Evolutionary conservation across 805 yeast genomes (phyloP).

Genomic region (Saccharomycopsis amapae): DNA sequence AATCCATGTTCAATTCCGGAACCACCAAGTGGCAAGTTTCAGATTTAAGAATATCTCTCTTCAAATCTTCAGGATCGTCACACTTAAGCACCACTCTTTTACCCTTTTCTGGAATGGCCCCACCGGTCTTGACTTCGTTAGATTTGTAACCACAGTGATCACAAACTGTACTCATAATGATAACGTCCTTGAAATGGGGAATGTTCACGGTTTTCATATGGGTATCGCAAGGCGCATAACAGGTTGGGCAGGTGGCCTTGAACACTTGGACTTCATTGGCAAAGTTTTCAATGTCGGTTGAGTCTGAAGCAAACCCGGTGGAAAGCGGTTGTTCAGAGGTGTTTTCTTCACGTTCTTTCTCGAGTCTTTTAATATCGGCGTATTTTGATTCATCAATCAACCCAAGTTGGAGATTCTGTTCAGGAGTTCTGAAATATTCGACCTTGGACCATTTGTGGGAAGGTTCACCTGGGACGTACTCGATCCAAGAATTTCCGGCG

Average conservation of each 20-base stretch:
- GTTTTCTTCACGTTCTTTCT: constrained; percentile 24
- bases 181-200: constrained; percentile 97
- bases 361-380: constrained; percentile 32
- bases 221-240: constrained; percentile 76
- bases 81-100: constrained; percentile 62
- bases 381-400: constrained; percentile 45
- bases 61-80: constrained; percentile 80
- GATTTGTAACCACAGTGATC: constrained; percentile 91
- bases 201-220: constrained; percentile 95
- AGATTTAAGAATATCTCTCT: constrained; percentile 89
- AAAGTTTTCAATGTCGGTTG: constrained; percentile 76
- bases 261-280: constrained; percentile 90
- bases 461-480: constrained; percentile 78
- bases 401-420: constrained; percentile 82
- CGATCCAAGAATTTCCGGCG: constrained; percentile 96
- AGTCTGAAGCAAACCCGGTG: constrained; percentile 59
- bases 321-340: constrained; percentile 32
- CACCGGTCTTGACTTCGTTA: constrained; percentile 98
- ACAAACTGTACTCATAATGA: constrained; percentile 92
- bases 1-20: constrained; percentile 85
- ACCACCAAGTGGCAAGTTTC: constrained; percentile 83
- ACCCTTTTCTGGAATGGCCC: constrained; percentile 86
- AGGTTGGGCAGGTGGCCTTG: constrained; percentile 86
- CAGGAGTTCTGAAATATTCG: constrained; percentile 78
- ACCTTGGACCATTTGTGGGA: constrained; percentile 83